Conservation (phyloP, 73 alveolate species). For the Tetrahymena borealis region DNA sequence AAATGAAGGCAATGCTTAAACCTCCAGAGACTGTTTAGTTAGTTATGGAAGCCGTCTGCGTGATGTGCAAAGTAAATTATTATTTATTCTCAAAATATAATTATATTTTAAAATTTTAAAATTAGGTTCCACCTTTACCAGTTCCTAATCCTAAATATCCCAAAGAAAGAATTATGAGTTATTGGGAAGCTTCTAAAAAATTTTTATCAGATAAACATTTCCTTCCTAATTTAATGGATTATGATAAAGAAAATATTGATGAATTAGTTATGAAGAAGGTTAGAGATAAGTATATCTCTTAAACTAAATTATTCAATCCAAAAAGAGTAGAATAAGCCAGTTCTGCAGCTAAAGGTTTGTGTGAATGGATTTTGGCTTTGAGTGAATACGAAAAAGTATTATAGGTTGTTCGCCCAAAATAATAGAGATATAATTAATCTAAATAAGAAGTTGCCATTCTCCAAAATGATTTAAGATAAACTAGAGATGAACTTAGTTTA, state of each 20-base stretch:
- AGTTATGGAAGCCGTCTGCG: slow-evolving; percentile 61
- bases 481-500: slow-evolving; percentile 49
- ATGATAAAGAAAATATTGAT: slow-evolving; percentile 76
- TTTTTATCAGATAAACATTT: slow-evolving; percentile 76
- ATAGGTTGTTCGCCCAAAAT: slow-evolving; percentile 56
- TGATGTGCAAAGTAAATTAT: slow-evolving; percentile 33
- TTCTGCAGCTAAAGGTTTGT: slow-evolving; percentile 70
- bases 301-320: slow-evolving; percentile 48
- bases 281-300: slow-evolving; percentile 25
- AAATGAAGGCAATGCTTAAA: slow-evolving; percentile 72
- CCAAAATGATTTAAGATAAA: slow-evolving; percentile 58
- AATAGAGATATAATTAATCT: slow-evolving; percentile 61
- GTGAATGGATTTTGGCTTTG: slow-evolving; percentile 67
- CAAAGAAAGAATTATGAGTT: slow-evolving; percentile 31
- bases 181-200: slow-evolving; percentile 62
- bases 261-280: slow-evolving; percentile 65
- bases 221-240: slow-evolving; percentile 51
- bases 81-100: background rate
- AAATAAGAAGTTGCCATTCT: slow-evolving; percentile 62
- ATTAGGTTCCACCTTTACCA: slow-evolving; percentile 11
- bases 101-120: background rate
- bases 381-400: slow-evolving; percentile 68
- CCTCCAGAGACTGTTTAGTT: slow-evolving; percentile 72
- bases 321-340: slow-evolving; percentile 63
- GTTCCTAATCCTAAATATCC: slow-evolving; percentile 38